Evolutionary conservation across 805 yeast genomes (phyloP).

Genomic region (Metschnikowia aberdeeniae): DNA sequence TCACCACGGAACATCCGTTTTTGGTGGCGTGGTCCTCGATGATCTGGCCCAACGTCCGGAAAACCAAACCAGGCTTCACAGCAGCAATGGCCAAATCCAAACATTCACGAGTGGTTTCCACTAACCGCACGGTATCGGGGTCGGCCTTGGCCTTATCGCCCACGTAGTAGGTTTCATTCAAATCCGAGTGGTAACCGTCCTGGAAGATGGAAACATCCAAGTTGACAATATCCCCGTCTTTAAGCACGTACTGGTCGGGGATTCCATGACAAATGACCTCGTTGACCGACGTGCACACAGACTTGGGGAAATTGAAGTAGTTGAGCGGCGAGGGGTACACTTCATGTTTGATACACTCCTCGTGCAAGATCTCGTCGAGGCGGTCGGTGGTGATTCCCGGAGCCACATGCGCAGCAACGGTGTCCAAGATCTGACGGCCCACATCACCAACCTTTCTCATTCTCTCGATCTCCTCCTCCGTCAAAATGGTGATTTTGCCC

Average conservation of each 20-base stretch:
- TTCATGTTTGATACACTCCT: constrained; percentile 81
- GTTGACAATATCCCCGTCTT: constrained; percentile 94
- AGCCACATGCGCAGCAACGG: constrained; percentile 73
- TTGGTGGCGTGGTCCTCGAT: constrained; percentile 83
- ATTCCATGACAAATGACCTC: constrained; percentile 97
- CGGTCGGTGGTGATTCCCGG: constrained; percentile 95
- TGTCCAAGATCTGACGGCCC: constrained; percentile 87
- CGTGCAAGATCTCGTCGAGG: constrained; percentile 79
- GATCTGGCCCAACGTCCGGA: constrained; percentile 80
- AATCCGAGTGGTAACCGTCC: constrained; percentile 88
- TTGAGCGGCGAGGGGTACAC: constrained; percentile 95
- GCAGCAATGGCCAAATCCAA: constrained; percentile 75
- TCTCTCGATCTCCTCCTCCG: constrained; percentile 65
- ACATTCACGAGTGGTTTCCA: constrained; percentile 83
- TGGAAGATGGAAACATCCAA: constrained; percentile 82
- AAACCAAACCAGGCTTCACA: constrained; percentile 89
- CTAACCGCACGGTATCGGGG: constrained; percentile 79
- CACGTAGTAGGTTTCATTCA: constrained; percentile 95
- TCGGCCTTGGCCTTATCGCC: constrained; percentile 83
- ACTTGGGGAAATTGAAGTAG: constrained; percentile 89
- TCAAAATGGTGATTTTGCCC: constrained; percentile 59
- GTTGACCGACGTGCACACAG: constrained; percentile 89
- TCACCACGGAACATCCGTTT: constrained; percentile 79
- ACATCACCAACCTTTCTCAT: constrained; percentile 71
- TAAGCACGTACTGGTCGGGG: constrained; percentile 81